phyloP scores from a whole-genome alignment of 1,284 basidiomycete genomes.

The Fomitopsis palustris region DNA sequence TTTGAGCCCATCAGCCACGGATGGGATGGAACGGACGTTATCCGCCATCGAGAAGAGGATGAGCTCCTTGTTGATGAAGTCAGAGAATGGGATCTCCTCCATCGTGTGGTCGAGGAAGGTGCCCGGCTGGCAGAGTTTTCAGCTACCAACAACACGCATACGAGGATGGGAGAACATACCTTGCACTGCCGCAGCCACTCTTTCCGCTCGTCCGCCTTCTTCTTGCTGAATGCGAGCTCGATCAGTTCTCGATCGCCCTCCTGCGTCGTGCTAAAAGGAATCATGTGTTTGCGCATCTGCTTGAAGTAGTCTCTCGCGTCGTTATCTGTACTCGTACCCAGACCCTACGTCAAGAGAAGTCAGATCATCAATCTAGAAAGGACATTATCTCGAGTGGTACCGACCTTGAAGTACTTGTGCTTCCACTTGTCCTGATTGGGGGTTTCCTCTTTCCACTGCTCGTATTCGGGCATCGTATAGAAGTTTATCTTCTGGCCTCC shows the following conservation, averaged over 20 bases:
- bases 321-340: constrained; percentile 88
- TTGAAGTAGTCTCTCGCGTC: constrained; percentile 95
- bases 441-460: constrained; percentile 85
- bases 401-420: constrained; percentile 94
- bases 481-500: constrained; percentile 84
- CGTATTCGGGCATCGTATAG: constrained; percentile 98
- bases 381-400: constrained; percentile 14
- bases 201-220: constrained; percentile 98
- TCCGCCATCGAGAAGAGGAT: constrained; percentile 99
- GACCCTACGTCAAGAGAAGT: constrained; percentile 56
- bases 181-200: constrained; percentile 97
- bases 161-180: constrained; percentile 37
- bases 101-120: constrained; percentile 93
- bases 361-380: not conserved
- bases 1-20: constrained; percentile 92
- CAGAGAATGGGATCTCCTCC: constrained; percentile 82
- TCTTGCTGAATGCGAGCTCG: constrained; percentile 99
- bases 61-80: constrained; percentile 98
- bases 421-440: constrained; percentile 85
- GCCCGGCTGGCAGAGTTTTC: constrained; percentile 63
- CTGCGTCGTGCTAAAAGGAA: constrained; percentile 83
- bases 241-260: constrained; percentile 88
- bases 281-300: constrained; percentile 91
- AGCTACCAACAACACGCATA: not conserved
- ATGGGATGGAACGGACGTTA: constrained; percentile 94